Evolutionary conservation across 805 yeast species (phyloP), one percentile per base, ranked within the genome.

Genomic region (Wickerhamomyces silvicola): DNA sequence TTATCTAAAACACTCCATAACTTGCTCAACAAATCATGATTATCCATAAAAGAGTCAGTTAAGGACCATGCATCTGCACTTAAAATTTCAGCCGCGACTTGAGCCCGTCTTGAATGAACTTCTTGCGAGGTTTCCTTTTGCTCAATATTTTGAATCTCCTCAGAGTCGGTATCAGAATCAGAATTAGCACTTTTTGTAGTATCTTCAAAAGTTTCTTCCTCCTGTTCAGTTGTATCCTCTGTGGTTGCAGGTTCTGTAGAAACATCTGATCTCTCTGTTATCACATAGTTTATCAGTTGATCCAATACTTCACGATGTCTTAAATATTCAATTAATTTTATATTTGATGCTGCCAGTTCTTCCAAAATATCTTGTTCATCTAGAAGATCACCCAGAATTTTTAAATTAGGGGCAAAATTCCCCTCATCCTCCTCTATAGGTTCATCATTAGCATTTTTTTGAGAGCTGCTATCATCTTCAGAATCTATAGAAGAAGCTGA

Each of bases 41-140:
- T 74, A 44, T 83, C 88, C 79, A 90, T 78, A 34, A 92, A 79
- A 1, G 94, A 78, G 45, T 88, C 95, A 2, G 95, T 82, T 23
- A 92, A 66, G 3, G 94, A 81, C 96, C 97, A 90, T 7, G 87
- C 88, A 51, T 90, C 97, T 4, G 92, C 85, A 24, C 90, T 75
- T 29, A 92, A 64, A 26, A 92, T 80, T 54, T 92, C 97, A 2
- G 95, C 85, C 6, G 95, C 87, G 45, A 81, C 68, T 35, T 77
- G 78, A 2, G 86, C 78, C 39, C 72, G 52, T 45, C 68, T 53
- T 2, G 54, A 38, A 27, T 58, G 64, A 3, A 43, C 58, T 31
- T 60, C 62, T 27, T 60, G 60, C 20, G 59, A 60, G 5, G 58
- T 56, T 35, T 64, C 68, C 10, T 52, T 49, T 8, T 52, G 52